Evolutionary conservation across 1,139 yeast species (phyloP), one percentile per base, ranked within the genome.

Genomic region (Taphrina confusa): DNA sequence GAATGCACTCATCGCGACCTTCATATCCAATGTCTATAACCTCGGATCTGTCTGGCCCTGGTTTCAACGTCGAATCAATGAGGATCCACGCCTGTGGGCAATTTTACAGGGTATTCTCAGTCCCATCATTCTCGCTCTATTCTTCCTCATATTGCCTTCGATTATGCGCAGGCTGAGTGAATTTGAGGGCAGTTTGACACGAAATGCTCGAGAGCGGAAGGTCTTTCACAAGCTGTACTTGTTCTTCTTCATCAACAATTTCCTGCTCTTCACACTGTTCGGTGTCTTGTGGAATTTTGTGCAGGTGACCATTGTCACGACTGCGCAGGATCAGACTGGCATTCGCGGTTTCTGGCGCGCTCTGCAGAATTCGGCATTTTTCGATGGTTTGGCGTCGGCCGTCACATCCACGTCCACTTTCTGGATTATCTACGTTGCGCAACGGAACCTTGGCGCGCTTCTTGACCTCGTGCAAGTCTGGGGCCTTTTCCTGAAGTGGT

Each of bases 1-100:
- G 1, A 74, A 73, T 61, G 77, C 78, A 1, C 72, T 75, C 57
- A 71, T 75, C 51, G 77, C 78, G 16, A 74, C 76, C 44, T 75
- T 75, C 57, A 25, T 69, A 75, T 5, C 74, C 74, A 61, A 61
- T 73, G 62, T 71, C 71, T 39, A 66, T 75, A 34, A 67, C 25
- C 49, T 75, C 25, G 78, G 75, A 1, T 68, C 67, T 8, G 65
- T 65, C 3, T 74, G 76, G 75, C 69, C 70, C 2, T 67, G 68
- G 3, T 75, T 75, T 56, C 66, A 68, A 20, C 49, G 44, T 0
- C 73, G 70, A 36, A 67, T 73, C 68, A 63, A 66, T n/a, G 40
- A 60, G 2, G 66, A 72, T 60, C 69, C 69, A 0, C 66, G 66
- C 1, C 63, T 71, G 1, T 72, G 73, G 61, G 72, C 76, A 2